A percentile compares a stretch with the other conserved stretches of the same genome.
phyloP scores from a whole-genome alignment of 192 early-diverging fungal genomes.

The Mortierella alpina region DNA sequence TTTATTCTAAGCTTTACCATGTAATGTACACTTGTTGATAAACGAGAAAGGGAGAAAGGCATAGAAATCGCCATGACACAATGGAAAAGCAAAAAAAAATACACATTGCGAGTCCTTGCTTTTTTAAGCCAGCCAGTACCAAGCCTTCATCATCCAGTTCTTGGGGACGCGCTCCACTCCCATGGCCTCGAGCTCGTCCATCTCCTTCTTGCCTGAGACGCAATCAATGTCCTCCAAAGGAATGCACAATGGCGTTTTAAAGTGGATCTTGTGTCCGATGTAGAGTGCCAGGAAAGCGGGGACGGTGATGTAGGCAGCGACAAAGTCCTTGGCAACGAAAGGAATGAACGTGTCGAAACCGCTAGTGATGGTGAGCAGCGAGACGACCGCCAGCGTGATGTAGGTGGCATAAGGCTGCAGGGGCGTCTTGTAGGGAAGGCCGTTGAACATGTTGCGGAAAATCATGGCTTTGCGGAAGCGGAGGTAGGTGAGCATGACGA shows the following conservation, averaged over 20 bases:
- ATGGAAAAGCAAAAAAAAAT: too few relatives aligned
- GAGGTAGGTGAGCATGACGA: slow-evolving; percentile 78
- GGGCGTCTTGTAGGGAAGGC: slow-evolving; percentile 73
- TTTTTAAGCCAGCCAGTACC: slow-evolving; percentile 37
- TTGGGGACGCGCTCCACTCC: slow-evolving; percentile 18
- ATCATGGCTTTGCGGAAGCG: slow-evolving; percentile 79
- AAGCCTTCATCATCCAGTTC: slow-evolving; percentile 11
- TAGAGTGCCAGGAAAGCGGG: slow-evolving; percentile 68
- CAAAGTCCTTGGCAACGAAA: slow-evolving; percentile 59
- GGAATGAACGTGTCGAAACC: slow-evolving; percentile 59
- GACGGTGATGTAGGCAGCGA: slow-evolving; percentile 70
- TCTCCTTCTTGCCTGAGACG: slow-evolving; percentile 27
- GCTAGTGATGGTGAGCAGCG: slow-evolving; percentile 65
- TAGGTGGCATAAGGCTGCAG: slow-evolving; percentile 73
- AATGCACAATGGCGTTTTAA: slow-evolving; percentile 60
- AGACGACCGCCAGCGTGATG: slow-evolving; percentile 63
- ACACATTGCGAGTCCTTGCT: too few relatives aligned
- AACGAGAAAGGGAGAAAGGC: too few relatives aligned
- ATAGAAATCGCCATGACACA: too few relatives aligned
- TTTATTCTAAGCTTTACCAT: too few relatives aligned
- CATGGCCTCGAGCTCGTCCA: slow-evolving; percentile 34
- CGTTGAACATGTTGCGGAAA: slow-evolving; percentile 64
- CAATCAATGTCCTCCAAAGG: slow-evolving; percentile 66
- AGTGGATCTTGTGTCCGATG: slow-evolving; percentile 66
- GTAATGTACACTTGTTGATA: too few relatives aligned